Percentiles rank a stretch among this genome's conserved stretches.
These are phyloP conservation scores for Urtica urens DNA, from an alignment of 306 rosid genomes.

Conservation along the genomic window DNA sequence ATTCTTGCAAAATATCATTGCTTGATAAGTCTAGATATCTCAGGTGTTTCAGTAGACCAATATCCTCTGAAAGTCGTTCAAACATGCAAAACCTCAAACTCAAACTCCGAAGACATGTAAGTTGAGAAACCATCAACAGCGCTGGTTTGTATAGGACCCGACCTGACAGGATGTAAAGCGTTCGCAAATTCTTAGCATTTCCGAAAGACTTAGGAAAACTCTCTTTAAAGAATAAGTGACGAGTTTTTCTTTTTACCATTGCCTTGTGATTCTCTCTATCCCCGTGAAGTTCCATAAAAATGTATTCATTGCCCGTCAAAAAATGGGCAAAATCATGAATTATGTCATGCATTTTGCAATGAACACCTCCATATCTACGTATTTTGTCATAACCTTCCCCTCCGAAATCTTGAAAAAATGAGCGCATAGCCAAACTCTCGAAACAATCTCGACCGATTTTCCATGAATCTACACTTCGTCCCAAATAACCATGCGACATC, in stretches of 20 bases:
- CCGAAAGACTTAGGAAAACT: neutral
- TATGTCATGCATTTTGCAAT: slow-evolving; percentile 12
- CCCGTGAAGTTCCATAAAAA: neutral
- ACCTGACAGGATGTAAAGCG: neutral
- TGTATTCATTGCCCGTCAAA: slow-evolving; percentile 1
- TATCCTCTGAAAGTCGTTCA: neutral
- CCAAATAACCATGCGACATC: slow-evolving; percentile 11
- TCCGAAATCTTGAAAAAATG: slow-evolving; percentile 8
- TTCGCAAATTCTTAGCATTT: neutral
- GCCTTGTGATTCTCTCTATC: neutral
- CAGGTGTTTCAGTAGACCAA: too few relatives aligned
- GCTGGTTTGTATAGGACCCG: too few relatives aligned
- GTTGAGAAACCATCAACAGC: neutral
- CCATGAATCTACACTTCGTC: neutral
- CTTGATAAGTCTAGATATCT: slow-evolving; percentile 8
- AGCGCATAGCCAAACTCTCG: slow-evolving; percentile 1
- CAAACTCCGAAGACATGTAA: neutral
- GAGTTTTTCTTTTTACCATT: neutral
- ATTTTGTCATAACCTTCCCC: neutral
- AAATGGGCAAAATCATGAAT: slow-evolving; percentile 6
- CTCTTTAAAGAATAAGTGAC: neutral
- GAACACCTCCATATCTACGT: neutral
- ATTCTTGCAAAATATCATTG: neutral
- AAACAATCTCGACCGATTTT: slow-evolving; percentile 3
- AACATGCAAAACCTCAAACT: neutral